A percentile compares a stretch with the other conserved stretches of the same genome.
Evolutionary conservation across 805 yeast species (phyloP).

Genomic region (Candida saitoana): DNA sequence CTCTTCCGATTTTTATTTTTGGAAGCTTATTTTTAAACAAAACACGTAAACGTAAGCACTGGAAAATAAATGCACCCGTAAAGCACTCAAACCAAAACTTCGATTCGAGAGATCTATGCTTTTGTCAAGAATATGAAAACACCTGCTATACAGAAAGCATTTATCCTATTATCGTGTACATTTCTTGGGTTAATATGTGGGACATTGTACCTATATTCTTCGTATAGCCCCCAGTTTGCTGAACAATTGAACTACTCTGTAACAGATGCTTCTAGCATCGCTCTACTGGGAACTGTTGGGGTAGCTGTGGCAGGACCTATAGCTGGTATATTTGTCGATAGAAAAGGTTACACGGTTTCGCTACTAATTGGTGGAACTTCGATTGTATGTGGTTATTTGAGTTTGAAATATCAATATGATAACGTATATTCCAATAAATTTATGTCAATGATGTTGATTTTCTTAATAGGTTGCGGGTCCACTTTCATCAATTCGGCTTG

Average conservation of each 20-base stretch:
- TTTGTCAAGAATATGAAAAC: constrained; percentile 9
- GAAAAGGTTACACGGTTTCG: constrained; percentile 53
- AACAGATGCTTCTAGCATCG: constrained; percentile 59
- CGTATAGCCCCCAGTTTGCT: constrained; percentile 76
- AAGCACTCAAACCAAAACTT: background rate
- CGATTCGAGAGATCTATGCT: background rate
- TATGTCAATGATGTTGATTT: constrained; percentile 44
- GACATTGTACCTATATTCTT: constrained; percentile 69
- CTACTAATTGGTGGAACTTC: constrained; percentile 47
- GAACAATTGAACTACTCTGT: constrained; percentile 53
- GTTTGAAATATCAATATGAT: constrained; percentile 50
- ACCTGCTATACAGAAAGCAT: constrained; percentile 19
- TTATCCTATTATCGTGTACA: constrained; percentile 27
- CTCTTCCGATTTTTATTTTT: too few species aligned
- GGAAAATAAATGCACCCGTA: background rate
- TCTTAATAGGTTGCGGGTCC: constrained; percentile 64
- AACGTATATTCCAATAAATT: constrained; percentile 32
- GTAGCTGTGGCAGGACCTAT: constrained; percentile 62
- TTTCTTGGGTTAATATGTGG: constrained; percentile 60
- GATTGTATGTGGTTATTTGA: constrained; percentile 53
- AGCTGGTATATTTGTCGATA: constrained; percentile 63
- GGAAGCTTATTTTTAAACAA: background rate
- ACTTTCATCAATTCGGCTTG: constrained; percentile 61
- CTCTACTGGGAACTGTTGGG: constrained; percentile 66
- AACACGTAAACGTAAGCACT: background rate